Percentiles rank a stretch among this genome's conserved stretches.
phyloP scores from a whole-genome alignment of 352 stramenopile species.

The Phytophthora pluvialis region DNA sequence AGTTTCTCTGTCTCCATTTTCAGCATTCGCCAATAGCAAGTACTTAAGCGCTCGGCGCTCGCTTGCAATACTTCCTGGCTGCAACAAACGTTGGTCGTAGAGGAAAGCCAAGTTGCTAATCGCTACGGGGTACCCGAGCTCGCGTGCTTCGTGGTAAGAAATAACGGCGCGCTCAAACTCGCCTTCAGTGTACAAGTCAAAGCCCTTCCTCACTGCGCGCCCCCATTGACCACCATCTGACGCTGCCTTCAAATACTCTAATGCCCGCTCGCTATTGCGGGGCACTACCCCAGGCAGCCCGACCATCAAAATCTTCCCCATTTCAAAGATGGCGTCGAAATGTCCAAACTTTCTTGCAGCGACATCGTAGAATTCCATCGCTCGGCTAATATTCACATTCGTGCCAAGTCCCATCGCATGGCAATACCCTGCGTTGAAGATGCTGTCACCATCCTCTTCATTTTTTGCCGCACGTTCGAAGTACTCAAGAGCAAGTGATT shows the following conservation, averaged over 20 bases:
- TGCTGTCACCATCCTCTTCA: slow-evolving; percentile 84
- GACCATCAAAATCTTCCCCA: slow-evolving; percentile 65
- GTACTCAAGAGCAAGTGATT: slow-evolving; percentile 74
- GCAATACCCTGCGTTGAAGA: slow-evolving; percentile 92
- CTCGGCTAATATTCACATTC: slow-evolving; percentile 52
- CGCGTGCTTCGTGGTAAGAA: slow-evolving; percentile 67
- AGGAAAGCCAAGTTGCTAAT: slow-evolving; percentile 81
- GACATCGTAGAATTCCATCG: slow-evolving; percentile 64
- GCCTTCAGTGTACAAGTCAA: slow-evolving; percentile 59
- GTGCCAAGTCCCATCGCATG: slow-evolving; percentile 72
- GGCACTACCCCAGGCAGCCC: slow-evolving; percentile 36
- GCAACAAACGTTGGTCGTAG: slow-evolving; percentile 65
- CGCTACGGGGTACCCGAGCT: slow-evolving; percentile 68
- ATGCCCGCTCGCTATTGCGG: slow-evolving; percentile 33
- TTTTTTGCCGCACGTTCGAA: slow-evolving; percentile 86
- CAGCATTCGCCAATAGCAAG: slow-evolving; percentile 39
- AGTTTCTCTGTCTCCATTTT: slow-evolving; percentile 63
- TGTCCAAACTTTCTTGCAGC: slow-evolving; percentile 82
- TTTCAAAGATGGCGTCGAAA: slow-evolving; percentile 83
- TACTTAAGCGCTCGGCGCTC: slow-evolving; percentile 50
- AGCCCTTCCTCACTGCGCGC: slow-evolving; percentile 54
- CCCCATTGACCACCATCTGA: slow-evolving; percentile 74
- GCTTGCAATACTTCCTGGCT: slow-evolving; percentile 17
- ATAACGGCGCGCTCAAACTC: slow-evolving; percentile 56
- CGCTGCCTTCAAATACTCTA: slow-evolving; percentile 66